Conservation (phyloP, 192 early-diverging fungal species). For the Diversispora epigaea region DNA sequence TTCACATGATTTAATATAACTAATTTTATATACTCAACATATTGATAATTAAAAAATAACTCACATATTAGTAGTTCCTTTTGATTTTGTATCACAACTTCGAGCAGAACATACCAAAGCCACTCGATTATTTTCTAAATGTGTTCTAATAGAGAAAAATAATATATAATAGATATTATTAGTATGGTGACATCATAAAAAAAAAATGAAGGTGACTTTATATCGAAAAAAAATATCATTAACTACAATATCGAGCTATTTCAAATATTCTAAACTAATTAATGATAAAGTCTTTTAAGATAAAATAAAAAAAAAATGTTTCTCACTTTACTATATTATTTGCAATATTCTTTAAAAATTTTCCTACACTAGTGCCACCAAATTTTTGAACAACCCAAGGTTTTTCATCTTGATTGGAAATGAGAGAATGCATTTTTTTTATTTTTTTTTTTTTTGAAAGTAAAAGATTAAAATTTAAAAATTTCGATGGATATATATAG, state of each 20-base stretch:
- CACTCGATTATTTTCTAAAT: constrained; percentile 72
- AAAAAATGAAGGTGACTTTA: no score
- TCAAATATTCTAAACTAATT: not conserved
- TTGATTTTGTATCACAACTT: constrained; percentile 81
- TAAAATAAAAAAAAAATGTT: not conserved
- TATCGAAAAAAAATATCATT: no score
- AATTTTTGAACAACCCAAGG: constrained; percentile 88
- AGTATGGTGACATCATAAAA: no score
- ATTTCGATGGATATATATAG: no score
- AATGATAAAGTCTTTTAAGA: not conserved
- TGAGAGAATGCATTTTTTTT: not conserved
- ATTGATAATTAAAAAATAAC: constrained; percentile 39
- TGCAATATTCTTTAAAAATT: constrained; percentile 70
- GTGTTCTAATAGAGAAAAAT: constrained; percentile 42
- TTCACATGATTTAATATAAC: not conserved
- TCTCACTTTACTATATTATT: constrained; percentile 84
- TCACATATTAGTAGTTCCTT: constrained; percentile 87
- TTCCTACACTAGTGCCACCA: constrained; percentile 96
- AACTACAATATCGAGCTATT: no score
- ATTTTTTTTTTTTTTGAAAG: not conserved
- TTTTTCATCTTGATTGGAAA: constrained; percentile 33
- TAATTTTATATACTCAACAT: not conserved
- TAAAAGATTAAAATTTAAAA: not conserved
- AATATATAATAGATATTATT: no score
- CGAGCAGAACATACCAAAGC: constrained; percentile 96